Evolutionary conservation across 2,329 filamentous ascomycete genomes (phyloP), one percentile per base, ranked within the genome.

Genomic region (Diaporthe sp.): DNA sequence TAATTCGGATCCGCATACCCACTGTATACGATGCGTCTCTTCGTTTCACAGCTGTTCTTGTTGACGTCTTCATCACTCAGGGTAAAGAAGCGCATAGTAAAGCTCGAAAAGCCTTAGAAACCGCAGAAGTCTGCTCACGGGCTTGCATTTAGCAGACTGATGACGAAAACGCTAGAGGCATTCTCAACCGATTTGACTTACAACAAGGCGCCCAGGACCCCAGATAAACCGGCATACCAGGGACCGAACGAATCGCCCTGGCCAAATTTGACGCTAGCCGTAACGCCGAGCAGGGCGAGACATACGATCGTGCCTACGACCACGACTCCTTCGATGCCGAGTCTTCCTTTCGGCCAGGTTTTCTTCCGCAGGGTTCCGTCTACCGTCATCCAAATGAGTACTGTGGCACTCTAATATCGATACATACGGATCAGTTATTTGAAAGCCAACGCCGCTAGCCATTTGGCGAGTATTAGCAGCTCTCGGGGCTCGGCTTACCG

Each of bases 31-130:
- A 39, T 39, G 37, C 37, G 1, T 39, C 37, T 5, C 12, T 39
- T 39, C 5, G 1, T 39, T 13, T 39, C 12, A 12, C 37, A 15
- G 37, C 37, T 1, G 37, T 15, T 4, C 0, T 39, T 39, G 37
- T 39, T 39, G 5, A 1, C 10, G 10, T 39, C 12, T 39, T 39
- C 37, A 39, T 39, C 37, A 67, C 28, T 67, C 61, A 22, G 61
- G 42, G 25, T 67, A 19, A n/a, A 42, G 61, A 42, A 67, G 42
- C 42, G 42, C 15, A 12, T 67, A 67, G 39, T 34, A 37, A 34
- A 67, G 61, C 42, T 67, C 61, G 28, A 28, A n/a, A 67, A 67
- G 42, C 19, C 61, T 44, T 19, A 67, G 28, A 12, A 67, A 44
- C 42, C 61, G 42, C 3, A 67, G 17, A 1, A 67, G 28, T n/a